Conservation (phyloP, 805 yeast species). For the Yamadazyma insecticola region DNA sequence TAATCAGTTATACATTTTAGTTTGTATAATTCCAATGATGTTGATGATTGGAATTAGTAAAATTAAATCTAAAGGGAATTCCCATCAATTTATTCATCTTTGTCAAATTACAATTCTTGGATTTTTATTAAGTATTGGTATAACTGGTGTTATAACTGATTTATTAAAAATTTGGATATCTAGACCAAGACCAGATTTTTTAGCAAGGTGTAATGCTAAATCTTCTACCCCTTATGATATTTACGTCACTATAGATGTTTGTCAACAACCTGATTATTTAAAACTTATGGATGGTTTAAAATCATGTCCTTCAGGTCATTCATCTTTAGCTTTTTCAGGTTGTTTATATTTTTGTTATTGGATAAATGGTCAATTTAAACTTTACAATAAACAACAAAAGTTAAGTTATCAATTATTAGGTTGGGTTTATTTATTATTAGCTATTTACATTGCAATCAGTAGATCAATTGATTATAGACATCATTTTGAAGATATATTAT, state of each 20-base stretch:
- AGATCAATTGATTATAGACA: conserved; percentile 35
- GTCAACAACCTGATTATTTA: conserved; percentile 24
- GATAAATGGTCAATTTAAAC: conserved; percentile 24
- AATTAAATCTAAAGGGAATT: conserved; percentile 2
- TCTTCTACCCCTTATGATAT: conserved; percentile 18
- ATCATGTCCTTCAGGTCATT: conserved; percentile 40
- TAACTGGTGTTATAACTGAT: conserved; percentile 32
- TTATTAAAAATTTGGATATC: conserved; percentile 36
- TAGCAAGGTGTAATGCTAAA: conserved; percentile 33
- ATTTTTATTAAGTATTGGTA: conserved; percentile 21
- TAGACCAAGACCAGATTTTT: conserved; percentile 41
- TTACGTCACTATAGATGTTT: conserved; percentile 26
- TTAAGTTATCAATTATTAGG: conserved; percentile 2
- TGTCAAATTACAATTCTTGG: conserved; percentile 28
- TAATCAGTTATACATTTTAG: conserved; percentile 23
- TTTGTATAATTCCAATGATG: conserved; percentile 22
- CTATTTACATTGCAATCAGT: conserved; percentile 26
- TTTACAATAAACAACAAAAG: conserved; percentile 1
- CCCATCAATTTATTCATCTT: conserved; percentile 5
- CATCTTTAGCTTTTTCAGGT: conserved; percentile 32
- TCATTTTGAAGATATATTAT: conserved; percentile 26
- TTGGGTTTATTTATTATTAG: conserved; percentile 19
- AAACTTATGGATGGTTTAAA: conserved; percentile 33
- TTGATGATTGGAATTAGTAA: conserved; percentile 13
- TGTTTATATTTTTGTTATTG: conserved; percentile 28